A percentile compares a stretch with the other conserved stretches of the same genome.
Evolutionary conservation across 2,329 filamentous ascomycete species (phyloP).

Genomic region (Rugonectria rugulosa): DNA sequence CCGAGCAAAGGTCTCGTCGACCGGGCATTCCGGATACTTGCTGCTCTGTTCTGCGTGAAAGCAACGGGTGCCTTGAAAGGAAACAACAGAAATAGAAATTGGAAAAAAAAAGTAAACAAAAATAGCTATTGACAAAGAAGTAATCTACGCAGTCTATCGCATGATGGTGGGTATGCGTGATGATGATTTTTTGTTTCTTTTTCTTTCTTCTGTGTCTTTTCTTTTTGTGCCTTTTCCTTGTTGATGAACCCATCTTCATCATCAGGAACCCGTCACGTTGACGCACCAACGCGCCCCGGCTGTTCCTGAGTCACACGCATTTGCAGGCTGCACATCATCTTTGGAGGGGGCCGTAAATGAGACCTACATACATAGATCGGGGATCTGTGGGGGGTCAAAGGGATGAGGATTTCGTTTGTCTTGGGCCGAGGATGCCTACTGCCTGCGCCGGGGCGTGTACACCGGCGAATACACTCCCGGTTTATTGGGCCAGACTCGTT

Average conservation of each 20-base stretch:
- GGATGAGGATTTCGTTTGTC: neutral
- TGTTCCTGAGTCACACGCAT: neutral
- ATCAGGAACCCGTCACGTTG: neutral
- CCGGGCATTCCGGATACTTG: constrained; percentile 13
- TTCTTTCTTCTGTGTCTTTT: constrained; percentile 7
- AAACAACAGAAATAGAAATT: constrained; percentile 2
- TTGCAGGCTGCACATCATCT: neutral
- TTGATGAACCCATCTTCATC: neutral
- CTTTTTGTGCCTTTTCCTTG: neutral
- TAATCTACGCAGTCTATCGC: constrained; percentile 27
- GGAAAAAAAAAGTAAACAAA: constrained; percentile 1
- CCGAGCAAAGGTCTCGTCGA: constrained; percentile 6
- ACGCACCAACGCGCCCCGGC: neutral
- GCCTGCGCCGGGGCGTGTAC: neutral
- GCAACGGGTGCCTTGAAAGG: constrained; percentile 1
- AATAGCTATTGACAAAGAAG: neutral
- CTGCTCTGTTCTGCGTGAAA: too few species aligned
- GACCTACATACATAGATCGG: neutral
- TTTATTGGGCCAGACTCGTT: too few species aligned
- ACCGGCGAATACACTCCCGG: neutral
- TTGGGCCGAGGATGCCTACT: neutral
- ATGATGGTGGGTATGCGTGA: constrained; percentile 27
- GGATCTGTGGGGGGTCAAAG: neutral
- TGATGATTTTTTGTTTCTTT: constrained; percentile 3
- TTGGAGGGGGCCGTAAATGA: neutral